phyloP scores from a whole-genome alignment of 768 basidiomycete species.

The Candolleomyces efflorescens region DNA sequence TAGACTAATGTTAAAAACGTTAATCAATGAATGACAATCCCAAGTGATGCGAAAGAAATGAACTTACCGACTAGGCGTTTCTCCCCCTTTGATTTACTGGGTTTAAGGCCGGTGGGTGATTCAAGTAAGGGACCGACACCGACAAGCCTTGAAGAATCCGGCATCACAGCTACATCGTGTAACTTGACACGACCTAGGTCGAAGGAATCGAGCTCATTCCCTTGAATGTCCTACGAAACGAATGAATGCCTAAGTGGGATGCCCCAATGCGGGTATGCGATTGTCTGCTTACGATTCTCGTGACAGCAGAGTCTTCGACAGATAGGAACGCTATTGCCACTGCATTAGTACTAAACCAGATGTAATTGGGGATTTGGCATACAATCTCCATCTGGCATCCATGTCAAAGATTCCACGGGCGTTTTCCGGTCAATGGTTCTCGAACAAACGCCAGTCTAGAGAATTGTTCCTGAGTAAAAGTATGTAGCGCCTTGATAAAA shows the following conservation, averaged over 20 bases:
- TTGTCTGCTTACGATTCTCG: slow-evolving; percentile 45
- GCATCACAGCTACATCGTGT: slow-evolving; percentile 68
- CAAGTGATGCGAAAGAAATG: background rate
- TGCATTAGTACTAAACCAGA: too few species aligned
- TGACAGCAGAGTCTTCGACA: slow-evolving; percentile 47
- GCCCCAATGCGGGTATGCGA: background rate
- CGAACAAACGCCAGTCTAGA: too few species aligned
- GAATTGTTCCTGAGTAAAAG: too few species aligned
- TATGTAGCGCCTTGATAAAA: too few species aligned
- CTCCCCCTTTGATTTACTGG: slow-evolving; percentile 65
- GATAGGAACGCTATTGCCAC: slow-evolving; percentile 55
- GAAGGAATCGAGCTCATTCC: slow-evolving; percentile 36
- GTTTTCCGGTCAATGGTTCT: background rate
- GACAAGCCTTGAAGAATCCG: slow-evolving; percentile 58
- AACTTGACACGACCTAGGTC: slow-evolving; percentile 58
- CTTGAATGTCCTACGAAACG: background rate
- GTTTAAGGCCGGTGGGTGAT: slow-evolving; percentile 58
- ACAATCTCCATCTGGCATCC: slow-evolving; percentile 67
- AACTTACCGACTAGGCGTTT: slow-evolving; percentile 69
- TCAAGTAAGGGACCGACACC: slow-evolving; percentile 65
- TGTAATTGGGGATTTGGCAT: slow-evolving; percentile 6
- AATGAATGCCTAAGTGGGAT: slow-evolving; percentile 9
- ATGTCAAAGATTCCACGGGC: slow-evolving; percentile 40
- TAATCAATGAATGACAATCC: background rate
- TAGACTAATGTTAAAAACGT: slow-evolving; percentile 42